These are phyloP conservation scores for Eimeria sp. DNA, from an alignment of 169 alveolate genomes.

Conservation along the genomic window DNA sequence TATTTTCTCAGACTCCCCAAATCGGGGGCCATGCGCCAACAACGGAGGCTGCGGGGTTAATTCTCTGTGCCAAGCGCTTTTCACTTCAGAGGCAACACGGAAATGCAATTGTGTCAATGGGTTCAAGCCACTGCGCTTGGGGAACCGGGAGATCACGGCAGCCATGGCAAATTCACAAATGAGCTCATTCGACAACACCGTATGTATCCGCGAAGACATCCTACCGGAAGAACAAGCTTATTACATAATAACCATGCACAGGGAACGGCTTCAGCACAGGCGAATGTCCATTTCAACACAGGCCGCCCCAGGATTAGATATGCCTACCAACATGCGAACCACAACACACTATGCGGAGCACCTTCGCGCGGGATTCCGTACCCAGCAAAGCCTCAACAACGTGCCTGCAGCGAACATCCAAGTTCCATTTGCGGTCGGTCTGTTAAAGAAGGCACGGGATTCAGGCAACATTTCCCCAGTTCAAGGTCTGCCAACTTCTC, in stretches of 20 bases:
- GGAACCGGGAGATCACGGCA: constrained; percentile 37
- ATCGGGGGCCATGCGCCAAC: constrained; percentile 76
- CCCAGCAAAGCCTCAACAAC: background rate
- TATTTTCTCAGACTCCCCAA: constrained; percentile 56
- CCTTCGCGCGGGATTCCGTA: background rate
- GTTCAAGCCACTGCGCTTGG: constrained; percentile 72
- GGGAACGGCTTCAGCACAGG: constrained; percentile 63
- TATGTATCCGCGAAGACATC: constrained; percentile 67
- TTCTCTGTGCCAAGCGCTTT: constrained; percentile 76
- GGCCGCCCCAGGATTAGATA: background rate
- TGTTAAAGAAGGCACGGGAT: background rate
- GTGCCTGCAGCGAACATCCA: constrained; percentile 1
- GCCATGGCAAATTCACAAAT: constrained; percentile 67
- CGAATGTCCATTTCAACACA: constrained; percentile 43
- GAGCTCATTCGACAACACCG: constrained; percentile 75
- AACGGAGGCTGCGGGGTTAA: constrained; percentile 82
- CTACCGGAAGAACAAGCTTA: constrained; percentile 72
- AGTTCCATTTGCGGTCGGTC: constrained; percentile 2
- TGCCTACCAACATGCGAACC: background rate
- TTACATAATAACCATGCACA: constrained; percentile 53
- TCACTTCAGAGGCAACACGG: constrained; percentile 54
- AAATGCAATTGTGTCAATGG: constrained; percentile 57
- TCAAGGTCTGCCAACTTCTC: background rate
- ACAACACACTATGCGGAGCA: background rate
- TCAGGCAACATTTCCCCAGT: background rate